Evolutionary conservation across 441 rosid genomes (phyloP).

Genomic region (Isatis lusitanica): DNA sequence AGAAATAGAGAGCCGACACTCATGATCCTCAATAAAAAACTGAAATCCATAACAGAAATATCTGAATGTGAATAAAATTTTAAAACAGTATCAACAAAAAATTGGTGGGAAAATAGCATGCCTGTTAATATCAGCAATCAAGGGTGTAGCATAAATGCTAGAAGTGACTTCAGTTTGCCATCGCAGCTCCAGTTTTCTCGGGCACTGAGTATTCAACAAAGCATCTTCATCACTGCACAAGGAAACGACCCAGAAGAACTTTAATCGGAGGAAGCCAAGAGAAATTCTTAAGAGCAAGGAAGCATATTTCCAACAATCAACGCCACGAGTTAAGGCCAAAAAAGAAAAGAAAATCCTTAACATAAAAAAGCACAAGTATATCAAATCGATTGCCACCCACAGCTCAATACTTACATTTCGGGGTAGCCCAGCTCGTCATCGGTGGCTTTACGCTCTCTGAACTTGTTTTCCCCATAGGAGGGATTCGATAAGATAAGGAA

Average conservation of each 20-base stretch:
- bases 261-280: constrained; percentile 17
- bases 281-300: not conserved
- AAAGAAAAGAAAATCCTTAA: not conserved
- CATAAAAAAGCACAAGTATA: not conserved
- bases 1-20: not conserved
- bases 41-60: constrained; percentile 12
- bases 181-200: constrained; percentile 85
- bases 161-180: constrained; percentile 99
- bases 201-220: constrained; percentile 91
- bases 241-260: constrained; percentile 1
- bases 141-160: constrained; percentile 90
- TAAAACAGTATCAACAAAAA: not conserved
- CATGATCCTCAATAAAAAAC: constrained; percentile 11
- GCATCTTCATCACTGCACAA: constrained; percentile 84
- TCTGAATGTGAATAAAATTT: not conserved
- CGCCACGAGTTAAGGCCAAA: not conserved
- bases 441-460: constrained; percentile 77
- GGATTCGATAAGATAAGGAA: constrained; percentile 30
- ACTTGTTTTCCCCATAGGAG: constrained; percentile 60
- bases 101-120: constrained; percentile 16
- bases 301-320: constrained; percentile 3
- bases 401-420: constrained; percentile 50
- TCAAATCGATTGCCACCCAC: not conserved
- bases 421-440: constrained; percentile 82
- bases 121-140: constrained; percentile 98